phyloP scores from a whole-genome alignment of 1,139 yeast genomes.

The Martiniozyma asiatica region DNA sequence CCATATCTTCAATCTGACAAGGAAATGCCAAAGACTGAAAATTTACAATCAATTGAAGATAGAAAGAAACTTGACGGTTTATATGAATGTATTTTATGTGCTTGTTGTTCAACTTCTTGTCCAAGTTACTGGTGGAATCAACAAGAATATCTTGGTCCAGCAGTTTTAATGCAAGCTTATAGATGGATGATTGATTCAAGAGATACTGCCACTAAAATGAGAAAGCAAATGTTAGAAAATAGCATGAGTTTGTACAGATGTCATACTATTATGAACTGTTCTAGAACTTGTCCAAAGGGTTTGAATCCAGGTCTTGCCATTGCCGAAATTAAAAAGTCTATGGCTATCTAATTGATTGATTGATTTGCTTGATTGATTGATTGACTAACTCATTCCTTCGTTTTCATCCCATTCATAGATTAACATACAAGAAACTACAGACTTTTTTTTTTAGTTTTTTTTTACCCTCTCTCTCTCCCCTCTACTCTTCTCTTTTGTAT shows the following conservation, averaged over 20 bases:
- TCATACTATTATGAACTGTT: slow-evolving; percentile 97
- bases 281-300: slow-evolving; percentile 97
- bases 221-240: slow-evolving; percentile 89
- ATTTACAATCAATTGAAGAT: slow-evolving; percentile 82
- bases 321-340: slow-evolving; percentile 90
- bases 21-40: slow-evolving; percentile 90
- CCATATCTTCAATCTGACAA: slow-evolving; percentile 85
- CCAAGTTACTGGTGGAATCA: slow-evolving; percentile 99
- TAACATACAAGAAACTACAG: background rate
- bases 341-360: slow-evolving; percentile 78
- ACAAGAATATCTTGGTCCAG: slow-evolving; percentile 97
- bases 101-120: slow-evolving; percentile 97
- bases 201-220: slow-evolving; percentile 73
- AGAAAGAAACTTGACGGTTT: slow-evolving; percentile 94
- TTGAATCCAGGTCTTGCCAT: slow-evolving; percentile 97
- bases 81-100: slow-evolving; percentile 96
- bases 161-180: slow-evolving; percentile 97
- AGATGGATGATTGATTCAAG: slow-evolving; percentile 98
- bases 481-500: too few species aligned
- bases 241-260: slow-evolving; percentile 98
- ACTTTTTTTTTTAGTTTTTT: too few species aligned
- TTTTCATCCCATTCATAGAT: background rate
- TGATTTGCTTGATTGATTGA: too few species aligned
- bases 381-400: background rate
- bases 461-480: too few species aligned